Evolutionary conservation across 176 grass and related monocot species (phyloP).

Genomic region (maize (Zea mays)): Zm-B73-REFERENCE-NAM-5.0 NC_050097.1:50690501-50691000

Average conservation of each 20-base stretch:
- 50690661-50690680: no score
- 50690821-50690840: background rate
- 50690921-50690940: conserved; percentile 31
- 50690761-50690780: background rate
- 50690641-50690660: no score
- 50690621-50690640: no score
- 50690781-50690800: background rate
- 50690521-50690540: no score
- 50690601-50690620: no score
- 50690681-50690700: no score
- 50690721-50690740: background rate
- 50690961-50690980: conserved; percentile 19
- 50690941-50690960: background rate
- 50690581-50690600: no score
- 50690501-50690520: no score
- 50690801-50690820: background rate
- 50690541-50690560: no score
- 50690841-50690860: background rate
- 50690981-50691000: conserved; percentile 5
- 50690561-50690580: no score
- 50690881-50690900: background rate
- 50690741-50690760: background rate
- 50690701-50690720: no score
- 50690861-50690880: background rate
- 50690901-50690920: background rate